These are phyloP conservation scores for Myrmaecium sp. DNA, from an alignment of 2,329 filamentous ascomycete genomes.

Conservation along the genomic window DNA sequence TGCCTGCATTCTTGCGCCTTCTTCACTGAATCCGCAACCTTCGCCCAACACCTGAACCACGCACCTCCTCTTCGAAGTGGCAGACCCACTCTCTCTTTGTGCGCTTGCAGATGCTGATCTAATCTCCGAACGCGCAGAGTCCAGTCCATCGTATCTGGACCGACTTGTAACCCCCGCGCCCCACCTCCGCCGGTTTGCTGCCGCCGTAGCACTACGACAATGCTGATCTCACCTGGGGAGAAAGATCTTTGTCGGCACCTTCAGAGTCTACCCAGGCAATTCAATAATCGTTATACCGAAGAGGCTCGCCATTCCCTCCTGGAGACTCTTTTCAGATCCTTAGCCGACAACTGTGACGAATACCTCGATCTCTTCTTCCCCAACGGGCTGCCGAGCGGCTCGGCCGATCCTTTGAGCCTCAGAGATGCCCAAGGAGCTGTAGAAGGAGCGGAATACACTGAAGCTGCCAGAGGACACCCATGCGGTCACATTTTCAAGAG, in stretches of 20 bases:
- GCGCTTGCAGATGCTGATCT: too few relatives aligned
- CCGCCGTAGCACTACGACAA: too few relatives aligned
- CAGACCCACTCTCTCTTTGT: too few relatives aligned
- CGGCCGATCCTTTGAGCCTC: constrained; percentile 52
- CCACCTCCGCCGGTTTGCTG: too few relatives aligned
- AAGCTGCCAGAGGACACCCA: constrained; percentile 76
- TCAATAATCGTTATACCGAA: constrained; percentile 59
- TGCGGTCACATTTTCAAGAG: constrained; percentile 96
- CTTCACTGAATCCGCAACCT: too few relatives aligned
- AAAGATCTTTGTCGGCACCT: constrained; percentile 71
- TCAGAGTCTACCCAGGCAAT: constrained; percentile 55
- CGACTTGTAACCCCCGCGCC: too few relatives aligned
- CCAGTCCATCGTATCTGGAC: too few relatives aligned
- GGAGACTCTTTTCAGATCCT: constrained; percentile 67
- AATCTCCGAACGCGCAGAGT: too few relatives aligned
- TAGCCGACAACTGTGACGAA: constrained; percentile 58
- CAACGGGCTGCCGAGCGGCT: constrained; percentile 41
- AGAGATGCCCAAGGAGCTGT: constrained; percentile 79
- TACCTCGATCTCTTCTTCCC: constrained; percentile 73
- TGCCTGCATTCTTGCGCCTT: too few relatives aligned
- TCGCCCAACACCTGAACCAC: too few relatives aligned
- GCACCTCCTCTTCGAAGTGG: too few relatives aligned
- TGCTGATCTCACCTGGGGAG: constrained; percentile 42
- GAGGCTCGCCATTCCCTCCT: constrained; percentile 57
- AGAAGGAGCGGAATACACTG: constrained; percentile 87